phyloP scores from a whole-genome alignment of 2,329 filamentous ascomycete genomes.

The Stemphylium beticola region DNA sequence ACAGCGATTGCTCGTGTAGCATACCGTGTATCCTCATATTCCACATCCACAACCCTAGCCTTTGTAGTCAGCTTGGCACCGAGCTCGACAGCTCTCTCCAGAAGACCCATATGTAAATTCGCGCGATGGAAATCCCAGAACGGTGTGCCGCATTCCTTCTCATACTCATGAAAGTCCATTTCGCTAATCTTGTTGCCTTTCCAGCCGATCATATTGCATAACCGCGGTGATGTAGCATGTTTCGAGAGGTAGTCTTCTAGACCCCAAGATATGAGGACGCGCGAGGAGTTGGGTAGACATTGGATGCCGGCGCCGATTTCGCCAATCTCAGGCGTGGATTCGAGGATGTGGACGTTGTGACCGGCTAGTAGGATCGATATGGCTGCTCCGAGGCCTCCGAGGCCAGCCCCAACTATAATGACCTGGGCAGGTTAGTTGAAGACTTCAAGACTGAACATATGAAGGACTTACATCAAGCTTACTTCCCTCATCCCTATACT shows the following conservation, averaged over 20 bases:
- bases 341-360: constrained; percentile 57
- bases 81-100: constrained; percentile 56
- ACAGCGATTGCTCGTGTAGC: constrained; percentile 50
- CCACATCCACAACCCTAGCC: constrained; percentile 53
- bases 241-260: constrained; percentile 52
- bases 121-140: constrained; percentile 65
- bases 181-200: constrained; percentile 57
- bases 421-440: constrained; percentile 34
- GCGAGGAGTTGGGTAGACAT: constrained; percentile 56
- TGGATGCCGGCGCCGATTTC: constrained; percentile 62
- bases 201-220: constrained; percentile 60
- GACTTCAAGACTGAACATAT: too few species aligned
- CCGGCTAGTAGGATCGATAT: constrained; percentile 56
- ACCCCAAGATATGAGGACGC: constrained; percentile 58
- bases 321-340: constrained; percentile 55
- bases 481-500: constrained; percentile 29
- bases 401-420: constrained; percentile 62
- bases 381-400: constrained; percentile 61
- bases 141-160: constrained; percentile 47
- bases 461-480: constrained; percentile 34
- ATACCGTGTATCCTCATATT: constrained; percentile 32
- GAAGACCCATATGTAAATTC: constrained; percentile 57
- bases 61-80: constrained; percentile 56
- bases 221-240: constrained; percentile 52
- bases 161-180: constrained; percentile 56